Conservation (phyloP, 768 basidiomycete species). For the Lactifluus rugatus region DNA sequence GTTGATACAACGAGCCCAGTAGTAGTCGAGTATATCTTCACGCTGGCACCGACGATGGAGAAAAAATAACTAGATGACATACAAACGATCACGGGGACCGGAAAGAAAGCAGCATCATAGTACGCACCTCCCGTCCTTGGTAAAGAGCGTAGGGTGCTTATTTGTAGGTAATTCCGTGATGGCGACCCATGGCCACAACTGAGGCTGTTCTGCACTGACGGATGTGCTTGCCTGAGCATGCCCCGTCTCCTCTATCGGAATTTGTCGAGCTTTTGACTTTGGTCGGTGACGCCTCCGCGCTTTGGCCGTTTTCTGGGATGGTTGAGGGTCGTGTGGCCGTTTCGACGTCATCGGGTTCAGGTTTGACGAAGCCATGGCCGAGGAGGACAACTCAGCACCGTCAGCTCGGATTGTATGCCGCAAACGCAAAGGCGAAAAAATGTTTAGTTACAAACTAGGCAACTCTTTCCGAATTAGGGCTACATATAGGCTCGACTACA, state of each 20-base stretch:
- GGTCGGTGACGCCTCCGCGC: slow-evolving; percentile 23
- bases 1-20: slow-evolving; percentile 79
- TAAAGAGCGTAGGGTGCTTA: slow-evolving; percentile 66
- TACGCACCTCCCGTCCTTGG: slow-evolving; percentile 75
- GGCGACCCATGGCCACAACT: slow-evolving; percentile 55
- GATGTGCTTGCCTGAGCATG: slow-evolving; percentile 21
- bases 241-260: slow-evolving; percentile 17
- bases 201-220: slow-evolving; percentile 2
- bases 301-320: background rate
- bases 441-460: background rate
- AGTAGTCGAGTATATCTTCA: slow-evolving; percentile 76
- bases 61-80: slow-evolving; percentile 68
- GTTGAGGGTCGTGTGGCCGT: background rate
- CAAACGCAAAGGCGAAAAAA: background rate
- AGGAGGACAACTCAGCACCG: background rate
- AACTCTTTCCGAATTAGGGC: slow-evolving; percentile 10
- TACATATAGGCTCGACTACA: slow-evolving; percentile 4
- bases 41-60: slow-evolving; percentile 65
- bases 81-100: slow-evolving; percentile 14
- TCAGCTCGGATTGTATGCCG: background rate
- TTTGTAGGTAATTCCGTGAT: slow-evolving; percentile 61
- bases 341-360: background rate
- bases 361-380: slow-evolving; percentile 3
- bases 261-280: slow-evolving; percentile 32
- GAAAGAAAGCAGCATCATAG: background rate